Conservation (phyloP, 768 basidiomycete species). For the Pseudohyphozyma bogoriensis region DNA sequence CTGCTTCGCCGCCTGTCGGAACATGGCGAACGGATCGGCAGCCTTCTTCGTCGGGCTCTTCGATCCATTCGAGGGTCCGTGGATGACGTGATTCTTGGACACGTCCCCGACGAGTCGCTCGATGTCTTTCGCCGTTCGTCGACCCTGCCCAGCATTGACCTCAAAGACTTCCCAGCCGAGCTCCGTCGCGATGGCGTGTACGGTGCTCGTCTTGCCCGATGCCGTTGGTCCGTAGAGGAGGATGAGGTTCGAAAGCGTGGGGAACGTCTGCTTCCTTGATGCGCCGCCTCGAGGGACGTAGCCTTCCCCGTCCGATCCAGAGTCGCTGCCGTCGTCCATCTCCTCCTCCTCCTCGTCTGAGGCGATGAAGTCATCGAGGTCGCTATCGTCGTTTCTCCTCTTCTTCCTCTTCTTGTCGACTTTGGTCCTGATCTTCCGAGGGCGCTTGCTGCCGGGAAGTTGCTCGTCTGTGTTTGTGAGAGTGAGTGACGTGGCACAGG, state of each 20-base stretch:
- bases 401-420: conserved; percentile 3
- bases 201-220: conserved; percentile 79
- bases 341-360: conserved; percentile 40
- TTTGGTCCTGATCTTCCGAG: too few species aligned
- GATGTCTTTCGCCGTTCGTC: conserved; percentile 66
- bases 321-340: conserved; percentile 34
- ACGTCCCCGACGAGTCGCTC: conserved; percentile 79
- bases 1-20: conserved; percentile 1
- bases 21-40: conserved; percentile 10
- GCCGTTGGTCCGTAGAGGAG: conserved; percentile 73
- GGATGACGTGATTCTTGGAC: conserved; percentile 79
- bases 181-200: conserved; percentile 88
- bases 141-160: conserved; percentile 91
- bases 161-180: conserved; percentile 95
- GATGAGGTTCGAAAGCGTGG: conserved; percentile 68
- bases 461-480: background rate
- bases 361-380: conserved; percentile 24
- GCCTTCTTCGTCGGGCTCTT: conserved; percentile 17
- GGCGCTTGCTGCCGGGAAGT: background rate
- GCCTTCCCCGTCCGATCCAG: conserved; percentile 37
- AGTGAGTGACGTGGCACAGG: too few species aligned
- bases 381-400: conserved; percentile 16
- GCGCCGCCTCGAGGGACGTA: conserved; percentile 8
- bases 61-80: conserved; percentile 6
- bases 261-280: conserved; percentile 13